phyloP scores from a whole-genome alignment of 208 protist genomes.

The Leishmania turanica region DNA sequence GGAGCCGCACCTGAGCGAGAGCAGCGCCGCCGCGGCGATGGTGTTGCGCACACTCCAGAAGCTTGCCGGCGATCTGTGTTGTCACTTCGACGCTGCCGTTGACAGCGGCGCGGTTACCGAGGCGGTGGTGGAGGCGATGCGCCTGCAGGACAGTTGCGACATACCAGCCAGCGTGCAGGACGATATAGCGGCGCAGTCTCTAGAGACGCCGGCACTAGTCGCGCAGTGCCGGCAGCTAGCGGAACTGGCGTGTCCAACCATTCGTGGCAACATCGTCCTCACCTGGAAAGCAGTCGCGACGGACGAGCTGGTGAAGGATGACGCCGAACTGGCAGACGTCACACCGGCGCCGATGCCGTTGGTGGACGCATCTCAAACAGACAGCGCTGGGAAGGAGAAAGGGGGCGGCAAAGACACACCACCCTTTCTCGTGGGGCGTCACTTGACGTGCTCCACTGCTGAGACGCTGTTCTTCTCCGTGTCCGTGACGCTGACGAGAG shows the following conservation, averaged over 20 bases:
- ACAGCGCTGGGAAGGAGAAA: neutral
- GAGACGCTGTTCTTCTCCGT: constrained; percentile 65
- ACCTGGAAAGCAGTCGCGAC: constrained; percentile 33
- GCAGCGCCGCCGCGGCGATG: constrained; percentile 27
- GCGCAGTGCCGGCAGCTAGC: constrained; percentile 45
- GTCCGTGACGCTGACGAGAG: constrained; percentile 53
- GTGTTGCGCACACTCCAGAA: constrained; percentile 71
- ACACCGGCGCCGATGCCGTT: neutral
- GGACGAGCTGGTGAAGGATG: constrained; percentile 30
- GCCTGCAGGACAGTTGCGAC: constrained; percentile 4
- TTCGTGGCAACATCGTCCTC: constrained; percentile 42
- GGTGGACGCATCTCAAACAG: neutral
- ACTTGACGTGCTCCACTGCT: constrained; percentile 66
- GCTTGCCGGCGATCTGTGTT: constrained; percentile 57
- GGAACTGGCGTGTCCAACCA: constrained; percentile 29
- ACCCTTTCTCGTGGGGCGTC: constrained; percentile 46
- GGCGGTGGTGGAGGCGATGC: constrained; percentile 4
- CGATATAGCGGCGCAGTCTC: constrained; percentile 15
- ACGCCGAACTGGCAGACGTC: constrained; percentile 19
- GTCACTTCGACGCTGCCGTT: constrained; percentile 24
- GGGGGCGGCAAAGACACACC: neutral
- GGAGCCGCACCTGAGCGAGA: constrained; percentile 57
- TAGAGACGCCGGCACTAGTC: constrained; percentile 32
- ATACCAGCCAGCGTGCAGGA: constrained; percentile 14
- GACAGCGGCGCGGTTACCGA: constrained; percentile 18